These are phyloP conservation scores for Vanrija pseudolonga DNA, from an alignment of 1,284 basidiomycete species.

Conservation along the genomic window DNA sequence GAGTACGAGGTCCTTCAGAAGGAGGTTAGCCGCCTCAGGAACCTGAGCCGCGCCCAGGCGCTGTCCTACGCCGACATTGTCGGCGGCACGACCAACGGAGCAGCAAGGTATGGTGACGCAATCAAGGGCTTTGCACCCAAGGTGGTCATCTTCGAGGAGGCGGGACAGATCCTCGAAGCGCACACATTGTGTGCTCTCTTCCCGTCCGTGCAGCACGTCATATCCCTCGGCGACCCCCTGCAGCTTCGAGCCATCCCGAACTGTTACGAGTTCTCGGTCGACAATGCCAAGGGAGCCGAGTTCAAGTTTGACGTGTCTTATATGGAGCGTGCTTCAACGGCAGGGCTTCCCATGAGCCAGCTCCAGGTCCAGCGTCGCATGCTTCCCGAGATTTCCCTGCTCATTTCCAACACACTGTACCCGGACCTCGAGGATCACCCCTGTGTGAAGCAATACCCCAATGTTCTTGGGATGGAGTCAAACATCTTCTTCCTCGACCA, in stretches of 20 bases:
- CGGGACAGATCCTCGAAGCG: conserved; percentile 71
- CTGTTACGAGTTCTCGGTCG: conserved; percentile 56
- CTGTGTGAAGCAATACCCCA: conserved; percentile 60
- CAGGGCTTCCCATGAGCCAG: conserved; percentile 56
- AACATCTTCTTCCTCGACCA: too few species aligned
- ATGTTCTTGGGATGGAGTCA: too few species aligned
- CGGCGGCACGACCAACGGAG: too few species aligned
- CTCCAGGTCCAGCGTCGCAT: conserved; percentile 54
- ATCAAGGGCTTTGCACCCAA: conserved; percentile 56
- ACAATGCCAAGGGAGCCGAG: conserved; percentile 53
- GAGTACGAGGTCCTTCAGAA: too few species aligned
- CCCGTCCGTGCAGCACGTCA: conserved; percentile 54
- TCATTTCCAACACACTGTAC: conserved; percentile 34
- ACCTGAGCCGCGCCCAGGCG: too few species aligned
- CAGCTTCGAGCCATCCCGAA: conserved; percentile 60
- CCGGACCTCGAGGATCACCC: conserved; percentile 52
- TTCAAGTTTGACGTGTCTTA: conserved; percentile 62
- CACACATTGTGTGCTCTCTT: conserved; percentile 63
- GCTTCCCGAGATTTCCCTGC: conserved; percentile 54
- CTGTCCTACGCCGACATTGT: too few species aligned
- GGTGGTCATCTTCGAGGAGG: conserved; percentile 64
- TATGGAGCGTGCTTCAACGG: conserved; percentile 59
- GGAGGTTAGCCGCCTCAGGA: too few species aligned
- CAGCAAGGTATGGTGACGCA: too few species aligned
- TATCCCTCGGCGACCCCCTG: conserved; percentile 66